Percentiles rank a stretch among this genome's conserved stretches.
Conservation (phyloP, 257 asterid species). For the Eustoma russellianum region DNA sequence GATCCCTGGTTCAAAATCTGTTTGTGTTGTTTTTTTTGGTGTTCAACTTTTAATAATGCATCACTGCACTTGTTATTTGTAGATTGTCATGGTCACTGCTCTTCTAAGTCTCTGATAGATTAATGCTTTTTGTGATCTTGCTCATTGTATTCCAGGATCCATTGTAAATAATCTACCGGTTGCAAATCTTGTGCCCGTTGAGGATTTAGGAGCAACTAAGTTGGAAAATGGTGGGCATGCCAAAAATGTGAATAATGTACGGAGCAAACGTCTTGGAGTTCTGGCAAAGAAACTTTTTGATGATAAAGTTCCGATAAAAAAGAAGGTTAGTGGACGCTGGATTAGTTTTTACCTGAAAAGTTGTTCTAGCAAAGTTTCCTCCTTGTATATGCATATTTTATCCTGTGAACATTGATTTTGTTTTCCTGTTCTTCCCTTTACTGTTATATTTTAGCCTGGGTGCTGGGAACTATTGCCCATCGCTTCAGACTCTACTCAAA, state of each 20-base stretch:
- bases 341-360: too few species aligned
- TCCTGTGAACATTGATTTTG: too few species aligned
- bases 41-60: background rate
- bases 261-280: conserved; percentile 19
- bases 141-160: conserved; percentile 41
- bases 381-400: too few species aligned
- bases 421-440: too few species aligned
- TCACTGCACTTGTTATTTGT: background rate
- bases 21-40: background rate
- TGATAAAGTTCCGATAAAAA: conserved; percentile 41
- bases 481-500: too few species aligned
- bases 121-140: conserved; percentile 7
- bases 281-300: conserved; percentile 41
- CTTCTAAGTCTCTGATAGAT: background rate
- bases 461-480: too few species aligned
- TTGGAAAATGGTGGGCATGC: conserved; percentile 20
- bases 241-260: conserved; percentile 16
- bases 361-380: too few species aligned
- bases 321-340: conserved; percentile 39
- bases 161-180: conserved; percentile 25
- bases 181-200: conserved; percentile 20
- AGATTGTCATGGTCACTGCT: background rate
- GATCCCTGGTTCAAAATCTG: background rate
- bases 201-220: conserved; percentile 16
- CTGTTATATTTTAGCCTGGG: too few species aligned